Conservation (phyloP, 306 rosid genomes). For the Corylus heterophylla region DNA sequence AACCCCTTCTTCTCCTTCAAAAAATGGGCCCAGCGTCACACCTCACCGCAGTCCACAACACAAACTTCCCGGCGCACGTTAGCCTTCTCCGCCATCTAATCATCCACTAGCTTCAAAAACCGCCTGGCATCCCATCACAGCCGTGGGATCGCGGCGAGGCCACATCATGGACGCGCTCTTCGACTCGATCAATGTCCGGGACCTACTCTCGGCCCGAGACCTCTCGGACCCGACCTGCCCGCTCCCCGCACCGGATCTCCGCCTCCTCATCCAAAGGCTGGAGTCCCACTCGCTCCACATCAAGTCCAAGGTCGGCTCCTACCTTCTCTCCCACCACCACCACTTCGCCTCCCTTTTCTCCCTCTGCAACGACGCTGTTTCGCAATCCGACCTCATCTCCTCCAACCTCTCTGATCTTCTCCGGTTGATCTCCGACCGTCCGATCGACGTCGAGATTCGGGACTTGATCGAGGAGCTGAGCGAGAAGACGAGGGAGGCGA, state of each 20-base stretch:
- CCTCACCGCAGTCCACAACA: too few species aligned
- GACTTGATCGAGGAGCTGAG: conserved; percentile 61
- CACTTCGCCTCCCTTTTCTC: conserved; percentile 74
- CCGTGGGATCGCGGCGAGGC: conserved; percentile 3
- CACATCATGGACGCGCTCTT: conserved; percentile 70
- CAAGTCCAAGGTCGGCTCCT: conserved; percentile 70
- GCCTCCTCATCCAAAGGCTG: conserved; percentile 88
- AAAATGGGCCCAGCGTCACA: too few species aligned
- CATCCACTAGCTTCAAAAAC: not conserved
- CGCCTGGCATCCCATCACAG: not conserved
- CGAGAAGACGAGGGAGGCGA: conserved; percentile 52
- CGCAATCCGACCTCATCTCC: conserved; percentile 51
- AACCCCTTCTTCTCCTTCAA: too few species aligned
- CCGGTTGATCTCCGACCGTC: conserved; percentile 48
- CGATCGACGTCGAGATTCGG: conserved; percentile 52
- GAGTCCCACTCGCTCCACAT: conserved; percentile 88
- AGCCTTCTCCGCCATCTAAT: not conserved
- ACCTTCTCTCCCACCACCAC: conserved; percentile 67
- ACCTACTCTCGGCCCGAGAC: conserved; percentile 81
- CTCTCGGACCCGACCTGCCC: conserved; percentile 80
- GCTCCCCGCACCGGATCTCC: conserved; percentile 96
- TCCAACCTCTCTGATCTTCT: conserved; percentile 44
- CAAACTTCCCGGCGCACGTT: not conserved
- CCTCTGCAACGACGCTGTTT: conserved; percentile 70
- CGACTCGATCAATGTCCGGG: conserved; percentile 72